Evolutionary conservation across 305 asterid genomes (phyloP), one percentile per base, ranked within the genome.

Genomic region (Stenogyne calaminthoides): DNA sequence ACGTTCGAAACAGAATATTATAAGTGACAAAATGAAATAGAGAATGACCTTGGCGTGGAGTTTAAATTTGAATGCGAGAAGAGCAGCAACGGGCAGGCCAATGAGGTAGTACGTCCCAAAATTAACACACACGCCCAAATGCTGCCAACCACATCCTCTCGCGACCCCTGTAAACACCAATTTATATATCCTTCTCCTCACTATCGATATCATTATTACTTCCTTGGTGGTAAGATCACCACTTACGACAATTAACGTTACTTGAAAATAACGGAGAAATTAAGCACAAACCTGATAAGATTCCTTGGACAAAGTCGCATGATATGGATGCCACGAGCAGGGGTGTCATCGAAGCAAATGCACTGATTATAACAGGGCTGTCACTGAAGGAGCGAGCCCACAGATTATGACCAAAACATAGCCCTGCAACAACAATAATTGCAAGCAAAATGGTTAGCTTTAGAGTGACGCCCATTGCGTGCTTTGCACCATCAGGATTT

Each of bases 381-480:
- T 51, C 51, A 55, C 89, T 91, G 52, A 89, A 91, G 72, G 74
- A 76, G 67, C 87, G 61, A 39, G 91, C 90, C 95, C 96, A 91
- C 20, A 75, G 57, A 55, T 80, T 67, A 29, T 84, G 91, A 37
- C 93, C 95, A 6, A 88, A 47, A 46, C 29, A 76, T 7, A 91
- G 74, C 6, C 82, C 80, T 55, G 54, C 25, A 64, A 81, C 88
- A 3, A 81, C 86, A 0, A 60, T n/a, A 1, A 84, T 11, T 47
- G 85, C 84, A 27, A 84, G 66, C 52, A 88, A 46, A 39, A 83
- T 52, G 32, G 81, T 83, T 19, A 91, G 81, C 80, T 84, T 85
- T 25, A 91, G 88, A 19, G 93, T 72, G 25, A 88, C 95, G 9
- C 61, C n/a, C 85, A 84, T 82, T 12, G 96, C 95, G 9, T 73